Evolutionary conservation across 2,329 filamentous ascomycete species (phyloP).

Genomic region (Fusarium nelsonii): DNA sequence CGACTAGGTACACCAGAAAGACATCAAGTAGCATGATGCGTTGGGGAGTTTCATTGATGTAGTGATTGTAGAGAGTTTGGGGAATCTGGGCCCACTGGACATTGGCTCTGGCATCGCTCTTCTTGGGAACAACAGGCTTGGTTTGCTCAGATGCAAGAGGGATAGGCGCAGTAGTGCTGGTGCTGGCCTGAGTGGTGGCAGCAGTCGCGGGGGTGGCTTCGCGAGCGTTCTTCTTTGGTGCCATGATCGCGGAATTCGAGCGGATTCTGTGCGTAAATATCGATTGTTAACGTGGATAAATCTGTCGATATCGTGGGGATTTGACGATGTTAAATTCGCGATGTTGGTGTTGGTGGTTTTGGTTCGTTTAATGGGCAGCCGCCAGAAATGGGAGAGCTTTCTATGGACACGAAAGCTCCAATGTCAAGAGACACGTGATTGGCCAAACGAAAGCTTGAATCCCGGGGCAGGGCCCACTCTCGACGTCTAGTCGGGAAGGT

Average conservation of each 20-base stretch:
- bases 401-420: conserved; percentile 57
- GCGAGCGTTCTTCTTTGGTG: conserved; percentile 62
- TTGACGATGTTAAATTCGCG: conserved; percentile 25
- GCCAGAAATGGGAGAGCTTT: conserved; percentile 34
- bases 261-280: background rate
- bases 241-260: conserved; percentile 55
- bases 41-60: conserved; percentile 85
- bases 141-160: conserved; percentile 38
- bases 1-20: conserved; percentile 89
- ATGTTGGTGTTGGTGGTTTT: conserved; percentile 24
- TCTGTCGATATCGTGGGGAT: conserved; percentile 3
- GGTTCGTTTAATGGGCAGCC: conserved; percentile 24
- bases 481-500: background rate
- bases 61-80: conserved; percentile 79
- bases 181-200: conserved; percentile 49
- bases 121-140: conserved; percentile 44
- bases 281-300: background rate
- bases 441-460: conserved; percentile 36
- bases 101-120: conserved; percentile 38
- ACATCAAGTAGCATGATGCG: conserved; percentile 91
- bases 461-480: conserved; percentile 26
- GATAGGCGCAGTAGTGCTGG: conserved; percentile 47
- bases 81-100: conserved; percentile 70
- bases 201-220: conserved; percentile 52
- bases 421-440: conserved; percentile 49